phyloP scores from a whole-genome alignment of 495 filamentous ascomycete species.

The Penicillium pulvis region DNA sequence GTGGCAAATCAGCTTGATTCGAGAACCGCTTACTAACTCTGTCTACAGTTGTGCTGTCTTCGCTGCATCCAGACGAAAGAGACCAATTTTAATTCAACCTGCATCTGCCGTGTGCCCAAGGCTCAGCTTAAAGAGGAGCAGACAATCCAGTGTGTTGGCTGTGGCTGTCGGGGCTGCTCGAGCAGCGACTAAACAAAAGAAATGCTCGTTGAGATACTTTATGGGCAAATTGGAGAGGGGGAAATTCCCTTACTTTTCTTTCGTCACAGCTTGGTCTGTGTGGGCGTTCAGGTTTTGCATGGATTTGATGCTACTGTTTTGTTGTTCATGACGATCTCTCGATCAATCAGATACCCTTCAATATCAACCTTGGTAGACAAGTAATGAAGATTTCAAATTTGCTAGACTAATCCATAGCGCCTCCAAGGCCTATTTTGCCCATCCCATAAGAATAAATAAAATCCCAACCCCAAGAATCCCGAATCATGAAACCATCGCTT shows the following conservation, averaged over 20 bases:
- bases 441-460: slow-evolving; percentile 19
- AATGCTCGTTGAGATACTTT: background rate
- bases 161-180: slow-evolving; percentile 89
- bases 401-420: slow-evolving; percentile 29
- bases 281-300: slow-evolving; percentile 23
- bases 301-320: slow-evolving; percentile 2
- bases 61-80: slow-evolving; percentile 98
- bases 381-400: slow-evolving; percentile 29
- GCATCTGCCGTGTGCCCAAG: slow-evolving; percentile 94
- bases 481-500: slow-evolving; percentile 43
- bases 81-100: slow-evolving; percentile 97
- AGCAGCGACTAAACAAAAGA: slow-evolving; percentile 65
- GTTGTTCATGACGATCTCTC: slow-evolving; percentile 6
- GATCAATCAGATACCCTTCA: slow-evolving; percentile 31
- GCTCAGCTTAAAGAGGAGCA: slow-evolving; percentile 89
- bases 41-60: slow-evolving; percentile 78
- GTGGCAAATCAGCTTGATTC: background rate
- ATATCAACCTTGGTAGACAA: slow-evolving; percentile 14
- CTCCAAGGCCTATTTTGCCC: slow-evolving; percentile 18
- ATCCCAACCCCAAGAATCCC: slow-evolving; percentile 28
- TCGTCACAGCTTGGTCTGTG: background rate
- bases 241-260: background rate
- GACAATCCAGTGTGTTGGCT: slow-evolving; percentile 91
- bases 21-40: slow-evolving; percentile 14
- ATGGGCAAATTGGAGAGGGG: background rate